Percentiles rank a stretch among this genome's conserved stretches.
Conservation (phyloP, 345 rosid species). For the Linum usitatissimum region DNA sequence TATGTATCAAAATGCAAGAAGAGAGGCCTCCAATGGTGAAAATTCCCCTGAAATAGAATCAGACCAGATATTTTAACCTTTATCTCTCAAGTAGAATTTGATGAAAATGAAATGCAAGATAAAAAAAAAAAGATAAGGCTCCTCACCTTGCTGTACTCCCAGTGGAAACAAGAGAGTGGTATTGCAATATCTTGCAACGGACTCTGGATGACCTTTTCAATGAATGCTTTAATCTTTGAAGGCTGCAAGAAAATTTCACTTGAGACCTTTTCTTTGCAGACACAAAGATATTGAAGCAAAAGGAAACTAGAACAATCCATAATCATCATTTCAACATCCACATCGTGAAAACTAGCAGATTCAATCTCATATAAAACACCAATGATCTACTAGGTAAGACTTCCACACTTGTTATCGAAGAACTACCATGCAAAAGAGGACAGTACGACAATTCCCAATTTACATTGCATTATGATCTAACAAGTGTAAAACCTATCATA, state of each 20-base stretch:
- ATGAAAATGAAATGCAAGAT: background rate
- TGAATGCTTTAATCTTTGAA: slow-evolving; percentile 70
- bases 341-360: background rate
- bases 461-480: background rate
- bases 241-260: slow-evolving; percentile 43
- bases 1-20: slow-evolving; percentile 89
- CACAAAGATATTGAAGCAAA: background rate
- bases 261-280: background rate
- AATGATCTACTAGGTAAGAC: too few species aligned
- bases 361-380: background rate
- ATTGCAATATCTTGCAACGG: slow-evolving; percentile 92
- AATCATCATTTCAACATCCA: background rate
- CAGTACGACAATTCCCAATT: background rate
- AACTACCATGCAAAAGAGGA: background rate
- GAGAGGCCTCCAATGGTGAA: slow-evolving; percentile 94
- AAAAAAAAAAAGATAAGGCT: slow-evolving; percentile 1
- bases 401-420: background rate
- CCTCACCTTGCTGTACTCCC: slow-evolving; percentile 84
- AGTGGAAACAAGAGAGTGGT: slow-evolving; percentile 88
- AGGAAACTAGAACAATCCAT: background rate
- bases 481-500: background rate
- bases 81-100: background rate
- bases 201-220: slow-evolving; percentile 92
- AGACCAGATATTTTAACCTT: slow-evolving; percentile 18
- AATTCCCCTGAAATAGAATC: slow-evolving; percentile 64